Base-by-base conservation (phyloP, 306 rosid species). In the Benincasa hispida region DNA sequence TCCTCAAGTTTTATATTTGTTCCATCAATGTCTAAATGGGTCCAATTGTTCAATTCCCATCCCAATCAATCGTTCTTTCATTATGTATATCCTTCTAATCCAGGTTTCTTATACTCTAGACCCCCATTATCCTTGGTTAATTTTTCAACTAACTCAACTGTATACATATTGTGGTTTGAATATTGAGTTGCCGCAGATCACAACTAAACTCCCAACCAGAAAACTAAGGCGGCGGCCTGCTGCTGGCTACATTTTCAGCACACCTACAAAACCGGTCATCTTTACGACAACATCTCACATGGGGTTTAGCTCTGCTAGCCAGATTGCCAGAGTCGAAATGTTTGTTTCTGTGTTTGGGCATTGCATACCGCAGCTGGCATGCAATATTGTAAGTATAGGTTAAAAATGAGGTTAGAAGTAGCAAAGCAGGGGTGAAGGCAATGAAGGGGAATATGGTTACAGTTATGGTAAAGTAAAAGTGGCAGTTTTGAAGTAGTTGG, bases 401-500 rank as follows among this genome's bases (percentile, higher is more conserved):
- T 65, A 67, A n/a, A 18, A 63, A 12, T 19, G 18, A 35, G 37
- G 35, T 63, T 35, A 63, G 41, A 63, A 63, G n/a, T 18, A 34
- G 28, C 11, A 41, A 39, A 53, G 30, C 51, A 22, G 12, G 3
- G 48, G 10, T 39, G 17, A 60, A 60, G 21, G 41, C 68, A 63
- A 10, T 63, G 37, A 63, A 53, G 61, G 34, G 30, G n/a, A 59
- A 51, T 4, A 2, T 19, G 57, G 57, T 53, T 53, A 4, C 4
- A 27, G 58, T 70, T 70, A 17, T 30, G 55, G 61, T 22, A 37
- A 74, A 72, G 79, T 57, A 78, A 75, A 48, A 78, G 75, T 60
- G 59, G 77, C 72, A 37, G 78, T 86, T 80, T 80, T 73, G 47
- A 60, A 80, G 89, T 79, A 74, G 88, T 83, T 86, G 85, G 81